Evolutionary conservation across 108 stramenopile species (phyloP), one percentile per base, ranked within the genome.

Genomic region (Nannochloropsis salina): DNA sequence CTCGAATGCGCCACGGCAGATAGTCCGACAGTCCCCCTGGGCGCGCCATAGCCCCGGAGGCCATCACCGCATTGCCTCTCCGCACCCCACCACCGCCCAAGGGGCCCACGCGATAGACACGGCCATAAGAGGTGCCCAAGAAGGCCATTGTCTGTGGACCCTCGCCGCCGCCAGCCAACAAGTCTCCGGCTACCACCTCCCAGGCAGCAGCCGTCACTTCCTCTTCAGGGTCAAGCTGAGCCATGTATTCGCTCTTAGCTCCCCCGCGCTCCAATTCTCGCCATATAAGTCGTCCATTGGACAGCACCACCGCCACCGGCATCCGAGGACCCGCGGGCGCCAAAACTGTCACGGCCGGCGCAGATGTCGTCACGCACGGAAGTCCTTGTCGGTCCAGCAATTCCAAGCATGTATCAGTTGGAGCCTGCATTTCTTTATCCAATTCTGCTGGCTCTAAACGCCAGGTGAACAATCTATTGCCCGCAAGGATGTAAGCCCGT

Each of bases 331-430:
- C 61, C 15, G n/a, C 15, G 61, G 61, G 61, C 61, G 61, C 61
- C 61, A 74, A n/a, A 15, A 74, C 61, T 15, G 61, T n/a, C 61
- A 74, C 61, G n/a, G 61, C 61, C 61, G 61, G 61, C 61, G 61
- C n/a, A 6, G 15, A 15, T 3, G 61, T n/a, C 15, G 61, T 74
- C 20, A 74, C n/a, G 61, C 61, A 74, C 6, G 61, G 61, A n/a
- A n/a, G n/a, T 6, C 61, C 61, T n/a, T 74, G 61, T n/a, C 61
- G 61, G n/a, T 74, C 61, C 61, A 74, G 61, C 61, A 74, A 74
- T n/a, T 74, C 61, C 61, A 74, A 74, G 2, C 20, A 74, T n/a
- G 20, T 15, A n/a, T 74, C 61, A 15, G 61, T n/a, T 0, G 61
- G 61, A n/a, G 3, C 4, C n/a, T 74, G 20, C 8, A 74, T n/a